phyloP scores from a whole-genome alignment of 2,329 filamentous ascomycete species.

The Monosporascus ibericus region DNA sequence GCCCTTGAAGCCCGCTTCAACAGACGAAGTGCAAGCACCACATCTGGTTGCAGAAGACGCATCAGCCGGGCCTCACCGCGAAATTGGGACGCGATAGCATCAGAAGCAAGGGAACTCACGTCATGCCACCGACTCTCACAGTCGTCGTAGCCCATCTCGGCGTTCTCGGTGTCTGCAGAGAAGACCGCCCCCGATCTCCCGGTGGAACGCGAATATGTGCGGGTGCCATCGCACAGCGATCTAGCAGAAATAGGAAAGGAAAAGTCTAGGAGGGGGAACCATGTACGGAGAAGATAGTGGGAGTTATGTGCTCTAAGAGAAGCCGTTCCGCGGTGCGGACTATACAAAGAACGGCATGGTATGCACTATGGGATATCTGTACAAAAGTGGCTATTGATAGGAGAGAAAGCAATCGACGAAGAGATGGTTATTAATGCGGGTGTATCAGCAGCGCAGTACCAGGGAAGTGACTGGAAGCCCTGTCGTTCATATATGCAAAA shows the following conservation, averaged over 20 bases:
- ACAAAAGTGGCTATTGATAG: neutral
- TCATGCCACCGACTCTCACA: conserved; percentile 83
- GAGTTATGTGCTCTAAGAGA: neutral
- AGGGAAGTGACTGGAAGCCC: neutral
- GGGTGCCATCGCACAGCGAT: conserved; percentile 40
- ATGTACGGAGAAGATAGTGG: neutral
- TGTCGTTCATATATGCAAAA: neutral
- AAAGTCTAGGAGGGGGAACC: neutral
- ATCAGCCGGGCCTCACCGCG: neutral
- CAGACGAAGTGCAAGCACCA: conserved; percentile 90
- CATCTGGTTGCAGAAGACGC: conserved; percentile 52
- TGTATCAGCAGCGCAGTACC: neutral
- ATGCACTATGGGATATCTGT: conserved; percentile 5
- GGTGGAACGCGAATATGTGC: conserved; percentile 41
- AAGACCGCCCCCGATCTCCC: conserved; percentile 25
- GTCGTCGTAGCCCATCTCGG: conserved; percentile 83
- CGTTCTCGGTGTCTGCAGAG: conserved; percentile 31
- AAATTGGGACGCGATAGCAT: neutral
- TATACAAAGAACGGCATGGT: conserved; percentile 15
- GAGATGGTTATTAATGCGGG: neutral
- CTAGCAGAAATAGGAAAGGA: neutral
- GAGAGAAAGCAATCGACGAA: neutral
- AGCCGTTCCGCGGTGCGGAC: conserved; percentile 1
- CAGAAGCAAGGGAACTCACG: conserved; percentile 31
- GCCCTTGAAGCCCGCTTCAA: conserved; percentile 83